phyloP scores from a whole-genome alignment of 1,284 basidiomycete species.

The Irpex rosettiformis region DNA sequence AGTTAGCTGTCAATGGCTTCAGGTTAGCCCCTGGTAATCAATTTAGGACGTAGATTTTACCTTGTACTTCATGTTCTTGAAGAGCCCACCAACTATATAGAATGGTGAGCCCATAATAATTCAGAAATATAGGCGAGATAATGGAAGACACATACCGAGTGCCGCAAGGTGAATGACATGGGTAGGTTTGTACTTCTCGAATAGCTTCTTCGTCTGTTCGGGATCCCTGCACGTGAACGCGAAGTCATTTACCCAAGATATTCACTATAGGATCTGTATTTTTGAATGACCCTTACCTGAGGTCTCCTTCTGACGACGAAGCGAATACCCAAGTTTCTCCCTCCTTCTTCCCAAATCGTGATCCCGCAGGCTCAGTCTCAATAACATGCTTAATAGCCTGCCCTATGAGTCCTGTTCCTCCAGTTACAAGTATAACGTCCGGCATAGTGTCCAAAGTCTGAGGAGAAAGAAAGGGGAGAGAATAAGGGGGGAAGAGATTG shows the following conservation, averaged over 20 bases:
- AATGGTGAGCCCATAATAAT: too few relatives aligned
- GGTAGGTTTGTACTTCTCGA: slow-evolving; percentile 85
- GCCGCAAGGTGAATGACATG: slow-evolving; percentile 91
- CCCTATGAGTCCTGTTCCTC: slow-evolving; percentile 85
- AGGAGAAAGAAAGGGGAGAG: slow-evolving; percentile 3
- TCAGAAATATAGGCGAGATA: too few relatives aligned
- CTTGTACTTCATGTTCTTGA: slow-evolving; percentile 90
- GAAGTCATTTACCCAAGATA: neutral
- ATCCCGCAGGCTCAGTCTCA: slow-evolving; percentile 72
- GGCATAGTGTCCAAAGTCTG: slow-evolving; percentile 29
- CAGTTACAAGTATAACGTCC: slow-evolving; percentile 73
- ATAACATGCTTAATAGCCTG: slow-evolving; percentile 77
- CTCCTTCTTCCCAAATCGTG: slow-evolving; percentile 68
- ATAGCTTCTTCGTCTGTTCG: slow-evolving; percentile 62
- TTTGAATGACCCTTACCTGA: slow-evolving; percentile 47
- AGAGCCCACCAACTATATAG: slow-evolving; percentile 76
- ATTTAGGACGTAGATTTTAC: slow-evolving; percentile 31
- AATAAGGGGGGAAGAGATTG: neutral
- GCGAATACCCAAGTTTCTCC: slow-evolving; percentile 87
- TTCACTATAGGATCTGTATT: neutral
- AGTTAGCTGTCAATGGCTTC: slow-evolving; percentile 49
- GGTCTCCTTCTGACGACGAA: slow-evolving; percentile 72
- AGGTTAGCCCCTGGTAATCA: neutral
- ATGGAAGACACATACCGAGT: slow-evolving; percentile 55
- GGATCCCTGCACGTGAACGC: slow-evolving; percentile 46